phyloP scores from a whole-genome alignment of 148 eudicot genomes.

The Bassia scoparia region DNA sequence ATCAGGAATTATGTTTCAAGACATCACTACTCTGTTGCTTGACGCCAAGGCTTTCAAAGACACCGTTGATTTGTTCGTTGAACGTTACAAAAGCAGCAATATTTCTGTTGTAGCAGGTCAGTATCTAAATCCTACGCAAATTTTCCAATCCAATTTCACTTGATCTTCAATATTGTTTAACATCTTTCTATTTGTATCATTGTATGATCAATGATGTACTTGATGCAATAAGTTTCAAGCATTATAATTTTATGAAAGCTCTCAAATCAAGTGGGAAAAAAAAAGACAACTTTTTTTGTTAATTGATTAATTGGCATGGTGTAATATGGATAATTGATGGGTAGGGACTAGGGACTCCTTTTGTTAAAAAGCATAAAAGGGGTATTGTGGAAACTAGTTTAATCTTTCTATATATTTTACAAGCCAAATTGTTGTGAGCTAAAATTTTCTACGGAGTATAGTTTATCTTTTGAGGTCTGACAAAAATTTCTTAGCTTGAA shows the following conservation, averaged over 20 bases:
- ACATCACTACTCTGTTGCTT: conserved; percentile 69
- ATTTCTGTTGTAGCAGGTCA: conserved; percentile 84
- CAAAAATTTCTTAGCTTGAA: conserved; percentile 14
- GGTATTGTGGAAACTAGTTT: conserved; percentile 31
- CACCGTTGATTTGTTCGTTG: conserved; percentile 85
- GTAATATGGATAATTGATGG: conserved; percentile 28
- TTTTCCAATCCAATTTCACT: neutral
- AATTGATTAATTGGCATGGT: neutral
- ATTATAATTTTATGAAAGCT: neutral
- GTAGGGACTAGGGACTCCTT: conserved; percentile 10
- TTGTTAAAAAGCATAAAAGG: conserved; percentile 26
- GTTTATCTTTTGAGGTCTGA: too few relatives aligned
- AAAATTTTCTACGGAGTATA: conserved; percentile 6
- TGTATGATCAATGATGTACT: neutral
- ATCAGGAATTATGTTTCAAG: conserved; percentile 88
- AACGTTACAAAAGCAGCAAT: conserved; percentile 63
- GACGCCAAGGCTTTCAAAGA: conserved; percentile 79
- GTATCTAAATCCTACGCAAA: neutral
- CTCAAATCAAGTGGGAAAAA: conserved; percentile 9
- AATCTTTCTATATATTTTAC: conserved; percentile 18
- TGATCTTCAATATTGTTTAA: neutral
- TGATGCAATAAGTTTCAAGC: neutral
- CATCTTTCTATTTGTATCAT: neutral
- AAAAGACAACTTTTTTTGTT: conserved; percentile 23
- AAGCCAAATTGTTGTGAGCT: conserved; percentile 8